A percentile compares a stretch with the other conserved stretches of the same genome.
Conservation (phyloP, 129 eudicot genomes). For the Flaveria bidentis region DNA sequence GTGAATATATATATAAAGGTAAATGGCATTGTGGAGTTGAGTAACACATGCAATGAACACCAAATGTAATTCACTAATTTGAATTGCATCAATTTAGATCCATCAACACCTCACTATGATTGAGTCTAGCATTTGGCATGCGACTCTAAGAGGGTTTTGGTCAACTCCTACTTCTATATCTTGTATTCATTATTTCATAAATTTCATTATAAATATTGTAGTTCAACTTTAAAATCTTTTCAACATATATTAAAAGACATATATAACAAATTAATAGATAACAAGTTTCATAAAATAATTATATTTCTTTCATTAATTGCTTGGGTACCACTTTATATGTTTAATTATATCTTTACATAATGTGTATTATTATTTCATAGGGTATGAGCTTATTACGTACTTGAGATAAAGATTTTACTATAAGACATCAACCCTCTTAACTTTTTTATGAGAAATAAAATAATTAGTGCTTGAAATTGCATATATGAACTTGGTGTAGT, state of each 20-base stretch:
- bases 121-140: conserved; percentile 32
- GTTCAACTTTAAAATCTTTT: neutral
- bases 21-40: conserved; percentile 5
- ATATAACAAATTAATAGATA: conserved; percentile 10
- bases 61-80: neutral
- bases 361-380: too few relatives aligned
- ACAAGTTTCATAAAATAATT: neutral
- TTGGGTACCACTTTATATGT: too few relatives aligned
- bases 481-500: neutral
- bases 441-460: too few relatives aligned
- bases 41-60: conserved; percentile 3
- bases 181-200: neutral
- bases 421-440: too few relatives aligned
- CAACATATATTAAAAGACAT: neutral
- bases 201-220: neutral
- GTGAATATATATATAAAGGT: conserved; percentile 16
- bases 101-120: conserved; percentile 22
- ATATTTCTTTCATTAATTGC: too few relatives aligned
- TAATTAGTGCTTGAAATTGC: neutral
- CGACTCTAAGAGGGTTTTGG: conserved; percentile 24
- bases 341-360: neutral
- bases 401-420: neutral
- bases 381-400: neutral
- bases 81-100: conserved; percentile 25
- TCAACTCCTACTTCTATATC: conserved; percentile 27